Evolutionary conservation across 192 early-diverging fungal genomes (phyloP).

Genomic region (Coemansia interrupta): DNA sequence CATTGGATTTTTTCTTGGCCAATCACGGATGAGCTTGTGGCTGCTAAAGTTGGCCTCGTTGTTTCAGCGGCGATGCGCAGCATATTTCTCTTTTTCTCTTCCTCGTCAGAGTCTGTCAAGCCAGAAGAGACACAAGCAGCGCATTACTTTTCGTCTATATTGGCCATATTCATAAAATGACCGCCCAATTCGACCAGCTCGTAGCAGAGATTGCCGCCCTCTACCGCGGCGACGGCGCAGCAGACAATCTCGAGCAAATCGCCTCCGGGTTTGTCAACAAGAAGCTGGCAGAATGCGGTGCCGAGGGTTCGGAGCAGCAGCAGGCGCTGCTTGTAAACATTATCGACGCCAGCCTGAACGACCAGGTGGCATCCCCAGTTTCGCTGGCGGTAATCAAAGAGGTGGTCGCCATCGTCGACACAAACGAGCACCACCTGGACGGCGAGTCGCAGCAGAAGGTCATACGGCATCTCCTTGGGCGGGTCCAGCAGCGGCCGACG

Average conservation of each 20-base stretch:
- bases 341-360: constrained; percentile 60
- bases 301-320: constrained; percentile 6
- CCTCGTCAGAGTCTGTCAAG: no score
- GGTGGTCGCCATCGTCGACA: constrained; percentile 62
- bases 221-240: constrained; percentile 15
- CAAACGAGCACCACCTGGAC: constrained; percentile 37
- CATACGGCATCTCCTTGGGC: constrained; percentile 65
- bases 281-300: constrained; percentile 6
- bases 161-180: neutral
- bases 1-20: neutral
- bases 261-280: constrained; percentile 8
- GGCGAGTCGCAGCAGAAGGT: constrained; percentile 54
- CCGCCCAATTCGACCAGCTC: constrained; percentile 14
- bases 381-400: constrained; percentile 73
- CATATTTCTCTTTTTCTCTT: no score
- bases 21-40: neutral
- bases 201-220: constrained; percentile 23
- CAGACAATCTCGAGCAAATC: constrained; percentile 1
- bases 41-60: no score
- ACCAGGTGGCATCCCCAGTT: constrained; percentile 69
- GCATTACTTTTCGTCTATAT: no score
- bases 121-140: no score
- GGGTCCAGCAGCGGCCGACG: constrained; percentile 71
- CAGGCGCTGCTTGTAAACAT: constrained; percentile 20
- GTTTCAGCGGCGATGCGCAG: no score